phyloP scores from a whole-genome alignment of 2,329 filamentous ascomycete species.

The Monosporascus sp. region DNA sequence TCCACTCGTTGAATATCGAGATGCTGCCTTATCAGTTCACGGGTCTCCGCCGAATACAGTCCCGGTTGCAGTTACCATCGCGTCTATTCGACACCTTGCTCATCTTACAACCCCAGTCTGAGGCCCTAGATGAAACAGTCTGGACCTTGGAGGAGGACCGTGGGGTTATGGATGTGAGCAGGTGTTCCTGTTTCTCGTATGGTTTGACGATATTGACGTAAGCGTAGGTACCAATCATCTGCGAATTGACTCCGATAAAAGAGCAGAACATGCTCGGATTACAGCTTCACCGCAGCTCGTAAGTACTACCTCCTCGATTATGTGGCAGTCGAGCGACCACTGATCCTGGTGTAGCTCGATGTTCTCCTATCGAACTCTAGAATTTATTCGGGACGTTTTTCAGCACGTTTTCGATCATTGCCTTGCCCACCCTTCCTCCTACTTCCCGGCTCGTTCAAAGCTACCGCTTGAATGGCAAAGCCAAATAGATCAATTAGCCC shows the following conservation, averaged over 20 bases:
- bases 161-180: conserved; percentile 61
- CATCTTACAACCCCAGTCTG: conserved; percentile 64
- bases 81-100: conserved; percentile 76
- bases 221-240: conserved; percentile 61
- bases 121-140: conserved; percentile 48
- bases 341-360: conserved; percentile 16
- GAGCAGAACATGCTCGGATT: conserved; percentile 49
- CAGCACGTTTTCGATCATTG: conserved; percentile 18
- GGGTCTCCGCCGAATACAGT: conserved; percentile 67
- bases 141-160: conserved; percentile 55
- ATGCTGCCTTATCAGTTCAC: conserved; percentile 68
- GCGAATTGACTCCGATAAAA: conserved; percentile 61
- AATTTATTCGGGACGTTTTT: conserved; percentile 24
- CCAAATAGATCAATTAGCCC: conserved; percentile 18
- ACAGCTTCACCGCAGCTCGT: conserved; percentile 58
- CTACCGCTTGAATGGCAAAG: conserved; percentile 15
- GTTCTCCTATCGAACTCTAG: conserved; percentile 15
- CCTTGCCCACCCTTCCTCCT: conserved; percentile 25
- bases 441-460: conserved; percentile 8
- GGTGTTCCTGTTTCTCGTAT: neutral
- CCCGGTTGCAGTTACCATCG: conserved; percentile 34
- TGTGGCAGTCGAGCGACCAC: neutral
- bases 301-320: conserved; percentile 12
- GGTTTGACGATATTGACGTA: conserved; percentile 12
- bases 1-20: conserved; percentile 59